These are phyloP conservation scores for Candida dubliniensis DNA, from an alignment of 1,139 yeast species.

Conservation along the genomic window DNA sequence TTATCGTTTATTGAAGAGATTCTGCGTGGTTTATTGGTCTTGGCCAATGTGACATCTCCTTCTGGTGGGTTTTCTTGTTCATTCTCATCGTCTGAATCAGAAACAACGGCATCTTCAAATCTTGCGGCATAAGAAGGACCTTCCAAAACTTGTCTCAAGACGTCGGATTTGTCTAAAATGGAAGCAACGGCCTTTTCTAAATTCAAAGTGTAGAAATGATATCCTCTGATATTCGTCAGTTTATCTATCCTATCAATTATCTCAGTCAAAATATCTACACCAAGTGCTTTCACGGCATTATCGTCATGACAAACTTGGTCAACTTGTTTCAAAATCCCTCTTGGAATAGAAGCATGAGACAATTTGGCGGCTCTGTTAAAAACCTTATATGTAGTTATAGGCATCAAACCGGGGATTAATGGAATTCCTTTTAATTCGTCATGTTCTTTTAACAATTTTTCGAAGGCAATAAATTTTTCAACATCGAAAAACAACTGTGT, in stretches of 20 bases:
- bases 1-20: slow-evolving; percentile 51
- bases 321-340: slow-evolving; percentile 37
- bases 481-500: slow-evolving; percentile 49
- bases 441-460: slow-evolving; percentile 29
- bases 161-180: slow-evolving; percentile 61
- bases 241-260: slow-evolving; percentile 59
- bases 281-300: slow-evolving; percentile 78
- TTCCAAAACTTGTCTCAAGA: slow-evolving; percentile 36
- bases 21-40: slow-evolving; percentile 27
- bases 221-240: slow-evolving; percentile 61
- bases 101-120: slow-evolving; percentile 34
- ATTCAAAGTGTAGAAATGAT: slow-evolving; percentile 88
- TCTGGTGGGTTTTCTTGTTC: slow-evolving; percentile 14
- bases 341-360: slow-evolving; percentile 86
- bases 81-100: slow-evolving; percentile 34
- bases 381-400: slow-evolving; percentile 85
- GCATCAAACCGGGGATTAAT: slow-evolving; percentile 92
- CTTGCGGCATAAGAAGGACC: slow-evolving; percentile 15
- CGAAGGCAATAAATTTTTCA: slow-evolving; percentile 41
- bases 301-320: slow-evolving; percentile 71
- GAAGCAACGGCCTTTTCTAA: slow-evolving; percentile 90
- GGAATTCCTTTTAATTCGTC: slow-evolving; percentile 48
- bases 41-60: neutral
- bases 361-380: slow-evolving; percentile 87
- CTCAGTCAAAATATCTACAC: slow-evolving; percentile 70